Base-by-base conservation (phyloP, 768 basidiomycete genomes). In the Suillus lakei region DNA sequence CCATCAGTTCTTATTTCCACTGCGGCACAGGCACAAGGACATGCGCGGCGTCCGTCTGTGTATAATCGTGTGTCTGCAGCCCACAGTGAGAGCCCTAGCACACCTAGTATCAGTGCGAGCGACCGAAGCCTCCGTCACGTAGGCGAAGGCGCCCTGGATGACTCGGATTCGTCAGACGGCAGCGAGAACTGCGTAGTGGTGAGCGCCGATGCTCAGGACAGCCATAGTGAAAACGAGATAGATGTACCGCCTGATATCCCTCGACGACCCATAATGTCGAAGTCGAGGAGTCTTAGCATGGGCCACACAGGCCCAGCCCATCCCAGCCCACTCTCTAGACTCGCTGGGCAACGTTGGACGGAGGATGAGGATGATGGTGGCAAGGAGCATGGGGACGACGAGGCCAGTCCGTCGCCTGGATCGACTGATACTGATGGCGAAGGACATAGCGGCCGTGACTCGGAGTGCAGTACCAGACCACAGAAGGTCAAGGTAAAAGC, bases 141-240 rank as follows among this genome's bases (percentile, higher is more conserved):
- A 13, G 92, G 92, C 5, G 92, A 93, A 71, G 91, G 92, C 32
- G 90, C 89, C 1, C 76, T 94, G 4, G 89, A 91, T 64, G 91
- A 92, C 70, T 92, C 91, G 0, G 91, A 92, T 77, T 91, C 91
- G 1, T 85, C 84, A 2, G 83, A 78, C 6, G 66, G 61, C 15
- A 67, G 59, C 16, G 70, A 55, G 46, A 67, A 72, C 34, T 74
- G 72, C 34, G 67, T 69, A 10, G 63, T 66, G 21, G 32, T 41
- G 44, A 58, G 56, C 16, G 63, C 30, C 10, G 71, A 70, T n/a
- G 64, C 68, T 15, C 66, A 68, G 30, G 63, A 28, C 30, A 75
- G 75, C 64, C 81, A 72, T 48, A 76, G 73, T 8, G 82, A 76
- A 34, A 79, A 75, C 12, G 78, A 77, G 28, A 71, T 67, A 60